These are phyloP conservation scores for Saccharomycopsis fermentans DNA, from an alignment of 805 yeast species.

Conservation along the genomic window DNA sequence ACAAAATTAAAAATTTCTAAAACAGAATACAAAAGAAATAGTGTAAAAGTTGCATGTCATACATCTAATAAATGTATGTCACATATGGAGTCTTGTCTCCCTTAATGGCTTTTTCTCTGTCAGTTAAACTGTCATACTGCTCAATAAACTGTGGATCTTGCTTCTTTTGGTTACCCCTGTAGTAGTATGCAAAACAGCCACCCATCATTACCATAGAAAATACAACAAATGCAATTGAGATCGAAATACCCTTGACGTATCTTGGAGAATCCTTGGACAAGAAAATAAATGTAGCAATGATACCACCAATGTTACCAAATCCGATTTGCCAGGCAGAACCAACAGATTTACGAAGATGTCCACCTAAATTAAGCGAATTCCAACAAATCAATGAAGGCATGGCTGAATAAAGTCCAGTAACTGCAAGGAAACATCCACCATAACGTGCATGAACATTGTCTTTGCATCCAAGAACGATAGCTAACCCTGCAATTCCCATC, in stretches of 20 bases:
- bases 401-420: slow-evolving; percentile 48
- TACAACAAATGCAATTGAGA: slow-evolving; percentile 39
- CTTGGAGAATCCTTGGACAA: slow-evolving; percentile 47
- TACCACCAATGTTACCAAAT: slow-evolving; percentile 67
- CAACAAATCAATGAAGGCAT: slow-evolving; percentile 68
- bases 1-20: too few relatives aligned
- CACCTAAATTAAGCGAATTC: slow-evolving; percentile 43
- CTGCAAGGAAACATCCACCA: slow-evolving; percentile 54
- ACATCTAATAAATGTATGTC: slow-evolving; percentile 26
- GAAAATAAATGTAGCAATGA: slow-evolving; percentile 50
- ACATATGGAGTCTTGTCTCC: slow-evolving; percentile 33
- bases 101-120: slow-evolving; percentile 26
- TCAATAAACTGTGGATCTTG: slow-evolving; percentile 22
- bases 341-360: slow-evolving; percentile 50
- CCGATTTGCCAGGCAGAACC: slow-evolving; percentile 57
- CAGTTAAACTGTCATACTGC: slow-evolving; percentile 24
- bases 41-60: too few relatives aligned
- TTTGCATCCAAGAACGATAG: slow-evolving; percentile 39
- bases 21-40: too few relatives aligned
- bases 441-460: slow-evolving; percentile 36
- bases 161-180: slow-evolving; percentile 23
- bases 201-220: slow-evolving; percentile 30
- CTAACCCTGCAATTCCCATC: slow-evolving; percentile 44
- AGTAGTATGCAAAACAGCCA: slow-evolving; percentile 28
- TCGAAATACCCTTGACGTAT: slow-evolving; percentile 43